Conservation (phyloP, 192 early-diverging fungal genomes). For the Podila minutissima region DNA sequence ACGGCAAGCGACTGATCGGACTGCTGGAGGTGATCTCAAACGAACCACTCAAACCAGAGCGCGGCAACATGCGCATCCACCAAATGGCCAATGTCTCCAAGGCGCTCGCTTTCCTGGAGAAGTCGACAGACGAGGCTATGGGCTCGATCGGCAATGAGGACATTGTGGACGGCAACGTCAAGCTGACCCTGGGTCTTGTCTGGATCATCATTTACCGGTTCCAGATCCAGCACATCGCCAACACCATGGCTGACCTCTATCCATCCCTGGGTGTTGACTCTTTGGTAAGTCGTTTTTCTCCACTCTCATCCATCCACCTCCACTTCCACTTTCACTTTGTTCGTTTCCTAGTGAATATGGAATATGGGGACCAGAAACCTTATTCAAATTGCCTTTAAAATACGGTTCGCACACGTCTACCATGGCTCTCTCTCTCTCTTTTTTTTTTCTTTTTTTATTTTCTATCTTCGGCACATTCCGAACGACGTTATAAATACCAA, state of each 20-base stretch:
- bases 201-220: slow-evolving; percentile 67
- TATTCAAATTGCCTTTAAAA: no score
- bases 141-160: slow-evolving; percentile 80
- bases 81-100: slow-evolving; percentile 82
- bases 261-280: slow-evolving; percentile 34
- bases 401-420: no score
- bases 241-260: slow-evolving; percentile 42
- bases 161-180: slow-evolving; percentile 81
- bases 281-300: slow-evolving; percentile 28
- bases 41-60: slow-evolving; percentile 75
- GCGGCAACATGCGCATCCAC: slow-evolving; percentile 80
- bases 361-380: no score
- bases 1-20: slow-evolving; percentile 77
- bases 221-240: slow-evolving; percentile 60
- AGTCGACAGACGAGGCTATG: slow-evolving; percentile 51
- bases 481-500: no score
- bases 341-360: no score
- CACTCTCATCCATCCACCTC: not conserved
- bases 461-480: no score
- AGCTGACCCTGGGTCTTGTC: slow-evolving; percentile 67
- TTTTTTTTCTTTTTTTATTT: slow-evolving; percentile 1
- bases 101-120: slow-evolving; percentile 71
- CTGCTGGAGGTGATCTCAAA: slow-evolving; percentile 78
- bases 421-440: not conserved
- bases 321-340: no score